These are phyloP conservation scores for Mycena belliarum DNA, from an alignment of 768 basidiomycete genomes.

Conservation along the genomic window DNA sequence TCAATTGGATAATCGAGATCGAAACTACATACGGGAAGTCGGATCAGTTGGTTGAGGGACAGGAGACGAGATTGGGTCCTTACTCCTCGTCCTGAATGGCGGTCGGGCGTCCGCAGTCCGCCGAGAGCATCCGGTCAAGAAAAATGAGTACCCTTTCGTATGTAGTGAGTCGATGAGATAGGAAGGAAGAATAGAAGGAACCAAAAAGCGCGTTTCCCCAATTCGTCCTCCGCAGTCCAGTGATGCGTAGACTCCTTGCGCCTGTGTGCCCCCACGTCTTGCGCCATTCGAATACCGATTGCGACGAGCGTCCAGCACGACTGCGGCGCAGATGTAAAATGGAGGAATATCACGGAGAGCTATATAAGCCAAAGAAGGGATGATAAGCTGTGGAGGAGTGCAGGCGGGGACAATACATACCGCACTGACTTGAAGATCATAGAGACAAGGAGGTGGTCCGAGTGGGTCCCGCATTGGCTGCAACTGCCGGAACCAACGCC, in stretches of 20 bases:
- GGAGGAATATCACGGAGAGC: constrained; percentile 51
- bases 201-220: constrained; percentile 76
- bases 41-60: background rate
- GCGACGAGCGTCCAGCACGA: constrained; percentile 66
- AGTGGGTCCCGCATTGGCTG: constrained; percentile 61
- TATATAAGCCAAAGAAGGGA: constrained; percentile 29
- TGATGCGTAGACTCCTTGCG: constrained; percentile 33
- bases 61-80: constrained; percentile 26
- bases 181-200: constrained; percentile 15
- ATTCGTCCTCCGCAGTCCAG: constrained; percentile 60
- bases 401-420: constrained; percentile 40
- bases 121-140: constrained; percentile 48
- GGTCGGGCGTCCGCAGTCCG: constrained; percentile 66
- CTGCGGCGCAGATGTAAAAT: constrained; percentile 50
- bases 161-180: background rate
- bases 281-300: constrained; percentile 66
- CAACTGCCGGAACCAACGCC: constrained; percentile 69
- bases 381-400: background rate
- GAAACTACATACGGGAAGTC: constrained; percentile 53
- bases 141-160: constrained; percentile 47
- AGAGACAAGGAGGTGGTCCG: constrained; percentile 58
- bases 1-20: constrained; percentile 67
- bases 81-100: constrained; percentile 77
- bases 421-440: constrained; percentile 72
- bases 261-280: constrained; percentile 75